A percentile compares a stretch with the other conserved stretches of the same genome.
Evolutionary conservation across 352 stramenopile species (phyloP).

Genomic region (Pythium sukuiense): DNA sequence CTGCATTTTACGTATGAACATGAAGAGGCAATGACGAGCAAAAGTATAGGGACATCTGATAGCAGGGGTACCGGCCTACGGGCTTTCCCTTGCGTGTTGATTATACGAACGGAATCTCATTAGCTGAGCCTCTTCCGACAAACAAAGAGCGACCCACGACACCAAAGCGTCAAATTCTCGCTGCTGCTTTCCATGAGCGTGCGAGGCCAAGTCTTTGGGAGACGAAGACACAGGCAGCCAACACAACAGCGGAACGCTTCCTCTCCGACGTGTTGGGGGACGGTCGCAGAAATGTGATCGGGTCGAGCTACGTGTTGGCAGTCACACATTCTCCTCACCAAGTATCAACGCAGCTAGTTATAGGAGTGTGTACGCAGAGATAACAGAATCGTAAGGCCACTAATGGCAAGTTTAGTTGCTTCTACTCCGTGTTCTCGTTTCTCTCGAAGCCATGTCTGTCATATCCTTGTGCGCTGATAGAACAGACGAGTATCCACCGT

Average conservation of each 20-base stretch:
- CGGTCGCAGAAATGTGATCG: conserved; percentile 72
- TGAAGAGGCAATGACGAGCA: conserved; percentile 79
- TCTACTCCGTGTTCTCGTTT: too few species aligned
- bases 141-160: conserved; percentile 16
- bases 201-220: conserved; percentile 92
- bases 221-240: conserved; percentile 33
- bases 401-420: too few species aligned
- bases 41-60: conserved; percentile 89
- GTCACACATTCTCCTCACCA: conserved; percentile 18
- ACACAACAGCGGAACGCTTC: conserved; percentile 29
- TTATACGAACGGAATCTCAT: conserved; percentile 89
- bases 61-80: conserved; percentile 27
- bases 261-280: conserved; percentile 37
- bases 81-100: conserved; percentile 57
- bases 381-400: too few species aligned
- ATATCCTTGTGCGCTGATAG: too few species aligned
- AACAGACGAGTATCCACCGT: too few species aligned
- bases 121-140: conserved; percentile 69
- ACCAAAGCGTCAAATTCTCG: conserved; percentile 93
- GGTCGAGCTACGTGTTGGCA: conserved; percentile 12
- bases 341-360: too few species aligned
- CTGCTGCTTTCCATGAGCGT: conserved; percentile 57
- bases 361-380: too few species aligned
- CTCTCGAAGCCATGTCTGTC: too few species aligned
- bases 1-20: background rate